Base-by-base conservation (phyloP, 1,284 basidiomycete genomes). In the Neonothopanus nambi region DNA sequence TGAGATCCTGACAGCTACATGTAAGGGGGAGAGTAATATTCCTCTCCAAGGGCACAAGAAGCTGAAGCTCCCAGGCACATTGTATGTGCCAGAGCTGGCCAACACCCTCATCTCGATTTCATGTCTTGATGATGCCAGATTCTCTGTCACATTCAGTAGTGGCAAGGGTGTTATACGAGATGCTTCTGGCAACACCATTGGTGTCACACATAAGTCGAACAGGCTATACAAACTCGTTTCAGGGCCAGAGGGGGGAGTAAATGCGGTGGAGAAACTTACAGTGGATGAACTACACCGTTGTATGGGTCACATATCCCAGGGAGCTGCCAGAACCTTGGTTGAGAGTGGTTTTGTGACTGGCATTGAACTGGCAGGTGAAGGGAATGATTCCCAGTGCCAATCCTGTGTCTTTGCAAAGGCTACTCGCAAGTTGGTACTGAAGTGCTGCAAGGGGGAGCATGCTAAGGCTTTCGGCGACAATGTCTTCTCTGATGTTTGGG, bases 51-150 rank as follows among this genome's bases (percentile, higher is more conserved):
- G 59, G 65, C 38, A 65, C 13, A 39, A 48, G 24, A 7, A 12
- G 4, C 43, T 36, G 4, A 36, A 47, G 12, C 62, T 67, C 15
- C 56, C 48, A 0, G 53, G 66, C 11, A 61, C 63, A 26, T 48
- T 69, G 1, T 63, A 64, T 28, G 42, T 61, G 7, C 67, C 64
- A 3, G 44, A 57, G 8, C 51, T 68, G 28, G 57, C 55, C 3
- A 55, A 55, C 39, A 65, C n/a, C n/a, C n/a, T n/a, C n/a, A n/a
- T n/a, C n/a, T n/a, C n/a, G n/a, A n/a, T n/a, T n/a, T n/a, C n/a
- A n/a, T n/a, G n/a, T n/a, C n/a, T n/a, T n/a, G n/a, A n/a, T n/a
- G n/a, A n/a, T n/a, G n/a, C n/a, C n/a, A n/a, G n/a, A n/a, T n/a
- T n/a, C n/a, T n/a, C n/a, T n/a, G n/a, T n/a, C n/a, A n/a, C n/a